phyloP scores from a whole-genome alignment of 2,329 filamentous ascomycete species.

The Ophiostoma quercus region DNA sequence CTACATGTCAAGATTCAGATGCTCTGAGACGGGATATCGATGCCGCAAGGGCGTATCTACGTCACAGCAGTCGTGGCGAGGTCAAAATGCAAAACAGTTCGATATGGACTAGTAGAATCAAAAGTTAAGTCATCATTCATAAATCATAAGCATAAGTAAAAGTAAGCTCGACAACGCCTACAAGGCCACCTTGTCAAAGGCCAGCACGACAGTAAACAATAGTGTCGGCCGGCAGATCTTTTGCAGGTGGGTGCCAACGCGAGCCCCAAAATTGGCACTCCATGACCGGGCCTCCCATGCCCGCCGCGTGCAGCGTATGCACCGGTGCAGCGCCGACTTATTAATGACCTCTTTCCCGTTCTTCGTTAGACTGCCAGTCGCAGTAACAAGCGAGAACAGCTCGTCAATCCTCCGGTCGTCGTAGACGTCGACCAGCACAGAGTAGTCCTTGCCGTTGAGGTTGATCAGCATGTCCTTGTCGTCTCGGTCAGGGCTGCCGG shows the following conservation, averaged over 20 bases:
- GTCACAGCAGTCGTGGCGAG: no score
- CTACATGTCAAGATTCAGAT: neutral
- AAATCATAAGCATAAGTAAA: neutral
- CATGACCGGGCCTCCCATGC: constrained; percentile 24
- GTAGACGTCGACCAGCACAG: constrained; percentile 25
- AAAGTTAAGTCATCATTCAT: neutral
- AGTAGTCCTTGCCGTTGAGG: constrained; percentile 25
- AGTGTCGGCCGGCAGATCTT: constrained; percentile 23
- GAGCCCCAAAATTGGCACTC: constrained; percentile 17
- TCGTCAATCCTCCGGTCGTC: constrained; percentile 28
- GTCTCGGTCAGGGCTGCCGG: neutral
- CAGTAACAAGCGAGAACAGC: constrained; percentile 22
- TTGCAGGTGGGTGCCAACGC: constrained; percentile 20
- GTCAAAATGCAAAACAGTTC: no score
- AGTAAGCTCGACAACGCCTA: neutral
- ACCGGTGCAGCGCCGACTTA: constrained; percentile 26
- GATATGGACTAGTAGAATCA: neutral
- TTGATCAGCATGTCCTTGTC: neutral
- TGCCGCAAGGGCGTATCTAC: neutral
- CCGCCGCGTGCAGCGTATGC: constrained; percentile 23
- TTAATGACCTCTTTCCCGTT: constrained; percentile 8
- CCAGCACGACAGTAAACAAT: constrained; percentile 26
- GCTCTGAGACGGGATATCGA: no score
- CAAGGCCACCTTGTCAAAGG: neutral
- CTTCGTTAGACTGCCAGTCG: neutral